phyloP scores from a whole-genome alignment of 257 asterid species.

The Hygrophila difformis region DNA sequence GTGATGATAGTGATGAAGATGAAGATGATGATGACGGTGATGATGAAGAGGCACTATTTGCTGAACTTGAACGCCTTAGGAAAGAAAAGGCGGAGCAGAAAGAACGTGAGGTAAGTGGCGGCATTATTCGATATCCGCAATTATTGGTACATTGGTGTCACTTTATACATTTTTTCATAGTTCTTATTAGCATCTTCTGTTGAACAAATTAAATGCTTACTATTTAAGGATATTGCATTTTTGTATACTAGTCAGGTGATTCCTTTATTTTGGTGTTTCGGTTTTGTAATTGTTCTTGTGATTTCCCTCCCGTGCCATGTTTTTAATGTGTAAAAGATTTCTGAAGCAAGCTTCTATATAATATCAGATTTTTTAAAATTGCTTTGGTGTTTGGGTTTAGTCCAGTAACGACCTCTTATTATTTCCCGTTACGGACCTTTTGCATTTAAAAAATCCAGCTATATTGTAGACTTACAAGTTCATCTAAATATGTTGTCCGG shows the following conservation, averaged over 20 bases:
- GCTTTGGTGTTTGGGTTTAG: too few relatives aligned
- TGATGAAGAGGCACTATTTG: constrained; percentile 86
- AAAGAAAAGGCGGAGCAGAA: constrained; percentile 89
- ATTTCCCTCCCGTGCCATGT: too few relatives aligned
- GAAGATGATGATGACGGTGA: constrained; percentile 22
- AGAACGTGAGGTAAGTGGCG: constrained; percentile 53
- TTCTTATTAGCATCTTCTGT: not conserved
- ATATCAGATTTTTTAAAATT: too few relatives aligned
- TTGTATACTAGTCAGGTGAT: not conserved
- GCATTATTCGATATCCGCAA: not conserved
- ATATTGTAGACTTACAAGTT: not conserved
- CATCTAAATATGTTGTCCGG: not conserved
- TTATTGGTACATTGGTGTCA: not conserved
- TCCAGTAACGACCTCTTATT: too few relatives aligned
- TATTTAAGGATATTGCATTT: too few relatives aligned
- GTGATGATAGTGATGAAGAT: constrained; percentile 35
- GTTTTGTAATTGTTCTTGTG: not conserved
- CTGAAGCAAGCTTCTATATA: too few relatives aligned
- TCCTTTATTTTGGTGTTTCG: not conserved
- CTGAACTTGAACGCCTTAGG: constrained; percentile 85
- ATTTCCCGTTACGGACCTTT: too few relatives aligned
- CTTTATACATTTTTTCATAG: not conserved
- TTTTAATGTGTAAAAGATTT: too few relatives aligned
- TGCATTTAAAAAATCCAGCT: too few relatives aligned
- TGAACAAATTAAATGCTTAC: not conserved